phyloP scores from a whole-genome alignment of 345 rosid genomes.

The Dimocarpus longan region DNA sequence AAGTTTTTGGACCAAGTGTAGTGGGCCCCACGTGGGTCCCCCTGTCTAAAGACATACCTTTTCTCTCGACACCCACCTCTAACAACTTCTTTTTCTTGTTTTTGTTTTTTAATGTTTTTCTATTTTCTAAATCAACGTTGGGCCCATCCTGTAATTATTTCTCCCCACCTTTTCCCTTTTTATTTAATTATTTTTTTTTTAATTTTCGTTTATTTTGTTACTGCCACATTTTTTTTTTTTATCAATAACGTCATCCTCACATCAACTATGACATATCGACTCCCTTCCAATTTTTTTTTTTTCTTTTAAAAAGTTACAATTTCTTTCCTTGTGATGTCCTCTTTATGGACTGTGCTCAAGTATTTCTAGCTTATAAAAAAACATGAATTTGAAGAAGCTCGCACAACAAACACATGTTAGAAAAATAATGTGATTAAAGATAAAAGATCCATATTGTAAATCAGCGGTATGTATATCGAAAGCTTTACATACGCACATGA shows the following conservation, averaged over 20 bases:
- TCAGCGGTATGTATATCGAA: no score
- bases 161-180: background rate
- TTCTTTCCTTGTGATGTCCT: background rate
- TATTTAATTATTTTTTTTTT: background rate
- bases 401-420: no score
- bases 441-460: no score
- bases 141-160: conserved; percentile 34
- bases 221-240: no score
- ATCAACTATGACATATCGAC: conserved; percentile 27
- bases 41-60: background rate
- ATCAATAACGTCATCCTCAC: conserved; percentile 26
- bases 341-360: no score
- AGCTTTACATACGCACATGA: no score
- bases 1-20: conserved; percentile 30
- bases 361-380: no score
- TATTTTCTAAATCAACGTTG: conserved; percentile 2
- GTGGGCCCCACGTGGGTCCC: conserved; percentile 29
- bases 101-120: conserved; percentile 8
- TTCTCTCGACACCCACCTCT: conserved; percentile 27
- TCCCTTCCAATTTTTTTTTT: background rate
- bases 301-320: no score
- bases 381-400: no score
- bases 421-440: no score
- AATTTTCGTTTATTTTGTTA: no score
- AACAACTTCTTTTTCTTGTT: conserved; percentile 13